Base-by-base conservation (phyloP, 2,329 filamentous ascomycete species). In the Penicillium sp. region DNA sequence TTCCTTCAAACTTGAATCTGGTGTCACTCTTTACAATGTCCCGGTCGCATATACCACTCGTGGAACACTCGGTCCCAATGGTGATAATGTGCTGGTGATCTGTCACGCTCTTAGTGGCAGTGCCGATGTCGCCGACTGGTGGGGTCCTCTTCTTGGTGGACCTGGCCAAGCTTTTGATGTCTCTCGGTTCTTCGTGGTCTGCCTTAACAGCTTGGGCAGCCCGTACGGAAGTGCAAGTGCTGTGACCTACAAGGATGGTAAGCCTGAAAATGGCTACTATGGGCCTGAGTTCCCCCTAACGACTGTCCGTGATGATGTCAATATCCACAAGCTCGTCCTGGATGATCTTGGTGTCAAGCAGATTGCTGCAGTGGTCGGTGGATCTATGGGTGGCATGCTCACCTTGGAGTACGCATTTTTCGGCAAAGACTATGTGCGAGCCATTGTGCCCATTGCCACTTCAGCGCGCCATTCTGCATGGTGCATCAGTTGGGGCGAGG, bases 211-310 rank as follows among this genome's bases (percentile, higher is more conserved):
- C 51, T 65, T 83, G 57, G 81, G 81, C 4, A 82, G 79, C 58
- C 80, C 80, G 0, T 83, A 83, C 60, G 81, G 81, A 26, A 82
- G 77, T 65, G 80, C 79, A 6, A 82, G 80, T 57, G 78, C 80
- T 9, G 75, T 83, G 14, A 99, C 94, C 2, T 87, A 87, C 64
- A 95, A 90, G 73, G 88, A 97, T 68, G 91, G 91, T 14, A 84
- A 95, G 65, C 77, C 82, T 16, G 79, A 79, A 49, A 86, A 89
- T 60, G 91, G 85, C 17, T 84, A 84, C 64, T 99, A 99, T 69
- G 94, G 94, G 0, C 94, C 94, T 1, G 94, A 99, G 69, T 99
- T 99, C 65, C 94, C 94, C 44, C 78, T 99, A 61, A 97, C 94
- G 1, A 97, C 94, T 0, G 90, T 99, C 61, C 83, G 93, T 62